Conservation (phyloP, 164 flowering plant species). For the Protea cynaroides region DNA sequence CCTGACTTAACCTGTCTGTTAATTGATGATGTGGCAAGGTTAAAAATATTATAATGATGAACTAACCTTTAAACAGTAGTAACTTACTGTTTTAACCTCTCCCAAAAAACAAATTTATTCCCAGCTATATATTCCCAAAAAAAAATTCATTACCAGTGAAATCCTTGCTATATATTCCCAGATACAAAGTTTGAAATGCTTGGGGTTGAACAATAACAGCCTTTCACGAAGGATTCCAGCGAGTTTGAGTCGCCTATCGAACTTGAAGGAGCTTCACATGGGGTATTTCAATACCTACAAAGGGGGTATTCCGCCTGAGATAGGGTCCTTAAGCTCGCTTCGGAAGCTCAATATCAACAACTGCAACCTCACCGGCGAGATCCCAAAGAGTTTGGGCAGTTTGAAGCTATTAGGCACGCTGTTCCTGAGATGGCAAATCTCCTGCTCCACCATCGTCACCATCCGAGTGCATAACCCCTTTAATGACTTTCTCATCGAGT, state of each 20-base stretch:
- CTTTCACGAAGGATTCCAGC: slow-evolving; percentile 54
- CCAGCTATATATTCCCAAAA: too few species aligned
- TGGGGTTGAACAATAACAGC: slow-evolving; percentile 53
- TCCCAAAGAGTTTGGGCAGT: slow-evolving; percentile 53
- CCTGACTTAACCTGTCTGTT: too few species aligned
- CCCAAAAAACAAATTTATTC: too few species aligned
- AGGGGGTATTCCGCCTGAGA: slow-evolving; percentile 62
- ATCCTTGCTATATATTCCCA: slow-evolving; percentile 56
- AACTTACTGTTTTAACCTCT: too few species aligned
- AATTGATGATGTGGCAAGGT: too few species aligned
- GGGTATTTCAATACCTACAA: slow-evolving; percentile 39
- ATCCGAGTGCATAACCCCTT: too few species aligned
- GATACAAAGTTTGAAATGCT: slow-evolving; percentile 43
- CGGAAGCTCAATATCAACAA: slow-evolving; percentile 43
- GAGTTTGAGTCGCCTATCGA: slow-evolving; percentile 33
- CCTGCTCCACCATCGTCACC: too few species aligned
- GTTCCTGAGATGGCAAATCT: too few species aligned
- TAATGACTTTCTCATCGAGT: too few species aligned
- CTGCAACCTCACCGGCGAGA: slow-evolving; percentile 66
- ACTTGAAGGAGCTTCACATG: slow-evolving; percentile 32
- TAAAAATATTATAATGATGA: too few species aligned
- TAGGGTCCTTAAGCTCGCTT: slow-evolving; percentile 44
- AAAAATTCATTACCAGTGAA: too few species aligned
- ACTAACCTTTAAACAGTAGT: too few species aligned
- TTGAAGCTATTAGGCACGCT: slow-evolving; percentile 45